Conservation (phyloP, 768 basidiomycete species). For the Leucocoprinus sp. region DNA sequence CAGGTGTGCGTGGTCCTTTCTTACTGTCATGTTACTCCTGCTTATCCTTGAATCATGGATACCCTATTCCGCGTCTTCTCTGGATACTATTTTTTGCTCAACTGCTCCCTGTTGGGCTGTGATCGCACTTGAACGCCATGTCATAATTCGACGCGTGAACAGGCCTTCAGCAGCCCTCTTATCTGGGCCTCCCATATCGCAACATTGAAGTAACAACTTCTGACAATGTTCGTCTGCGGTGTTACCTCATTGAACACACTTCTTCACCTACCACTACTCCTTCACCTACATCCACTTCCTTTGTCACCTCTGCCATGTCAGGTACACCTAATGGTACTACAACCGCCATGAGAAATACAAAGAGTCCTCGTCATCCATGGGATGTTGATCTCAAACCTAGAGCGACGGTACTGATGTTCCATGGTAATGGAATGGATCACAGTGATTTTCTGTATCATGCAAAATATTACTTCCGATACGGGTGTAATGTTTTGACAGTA, state of each 20-base stretch:
- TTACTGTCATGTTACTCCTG: not conserved
- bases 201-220: conserved; percentile 10
- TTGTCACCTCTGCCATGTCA: not conserved
- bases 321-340: not conserved
- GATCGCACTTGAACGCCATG: too few relatives aligned
- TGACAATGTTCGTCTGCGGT: conserved; percentile 9
- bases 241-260: conserved; percentile 10
- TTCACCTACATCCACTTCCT: not conserved
- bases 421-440: conserved; percentile 71
- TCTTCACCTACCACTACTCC: not conserved
- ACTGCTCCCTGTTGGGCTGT: too few relatives aligned
- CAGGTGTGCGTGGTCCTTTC: conserved; percentile 1
- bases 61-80: not conserved
- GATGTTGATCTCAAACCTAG: not conserved
- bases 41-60: not conserved
- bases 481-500: conserved; percentile 81
- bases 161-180: conserved; percentile 8
- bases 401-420: conserved; percentile 82
- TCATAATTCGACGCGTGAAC: too few relatives aligned
- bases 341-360: not conserved
- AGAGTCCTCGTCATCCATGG: not conserved
- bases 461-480: conserved; percentile 53
- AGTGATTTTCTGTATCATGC: conserved; percentile 71
- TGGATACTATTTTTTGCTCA: too few relatives aligned
- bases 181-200: conserved; percentile 2